A percentile compares a stretch with the other conserved stretches of the same genome.
These are phyloP conservation scores for Phytophthora parvispora DNA, from an alignment of 352 stramenopile genomes.

Conservation along the genomic window DNA sequence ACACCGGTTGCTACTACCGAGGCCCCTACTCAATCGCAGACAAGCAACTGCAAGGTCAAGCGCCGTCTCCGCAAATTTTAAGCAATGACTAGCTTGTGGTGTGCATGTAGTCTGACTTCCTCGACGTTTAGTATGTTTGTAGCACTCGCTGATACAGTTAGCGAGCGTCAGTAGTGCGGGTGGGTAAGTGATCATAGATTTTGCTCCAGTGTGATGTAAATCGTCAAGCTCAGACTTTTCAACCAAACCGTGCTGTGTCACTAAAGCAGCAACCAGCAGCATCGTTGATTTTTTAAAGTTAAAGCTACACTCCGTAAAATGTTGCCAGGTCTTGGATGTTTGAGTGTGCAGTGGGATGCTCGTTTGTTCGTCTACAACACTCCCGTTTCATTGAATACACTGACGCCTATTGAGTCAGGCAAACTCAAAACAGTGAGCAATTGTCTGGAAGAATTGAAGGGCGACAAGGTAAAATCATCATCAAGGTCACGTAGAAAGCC, in stretches of 20 bases:
- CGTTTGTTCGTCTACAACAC: no score
- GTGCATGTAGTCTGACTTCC: constrained; percentile 23
- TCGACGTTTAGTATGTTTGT: constrained; percentile 25
- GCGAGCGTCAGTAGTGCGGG: background rate
- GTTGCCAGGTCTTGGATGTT: no score
- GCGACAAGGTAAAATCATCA: constrained; percentile 67
- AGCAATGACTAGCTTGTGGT: constrained; percentile 4
- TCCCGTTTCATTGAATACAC: no score
- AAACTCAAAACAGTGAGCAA: no score
- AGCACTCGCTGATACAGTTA: background rate
- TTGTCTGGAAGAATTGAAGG: constrained; percentile 54
- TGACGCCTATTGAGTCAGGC: constrained; percentile 24
- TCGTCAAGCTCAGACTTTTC: constrained; percentile 5
- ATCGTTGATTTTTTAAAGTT: no score
- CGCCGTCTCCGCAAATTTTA: constrained; percentile 33
- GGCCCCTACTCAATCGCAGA: constrained; percentile 6
- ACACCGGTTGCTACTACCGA: constrained; percentile 11
- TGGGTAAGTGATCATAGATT: constrained; percentile 16
- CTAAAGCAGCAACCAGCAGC: no score
- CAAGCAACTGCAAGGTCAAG: constrained; percentile 38
- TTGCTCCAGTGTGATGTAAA: background rate
- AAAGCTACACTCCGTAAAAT: no score
- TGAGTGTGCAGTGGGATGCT: no score
- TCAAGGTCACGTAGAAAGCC: constrained; percentile 34
- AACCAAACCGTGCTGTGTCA: background rate